These are phyloP conservation scores for Exophiala phaeomuriformis DNA, from an alignment of 2,329 filamentous ascomycete genomes.

Conservation along the genomic window DNA sequence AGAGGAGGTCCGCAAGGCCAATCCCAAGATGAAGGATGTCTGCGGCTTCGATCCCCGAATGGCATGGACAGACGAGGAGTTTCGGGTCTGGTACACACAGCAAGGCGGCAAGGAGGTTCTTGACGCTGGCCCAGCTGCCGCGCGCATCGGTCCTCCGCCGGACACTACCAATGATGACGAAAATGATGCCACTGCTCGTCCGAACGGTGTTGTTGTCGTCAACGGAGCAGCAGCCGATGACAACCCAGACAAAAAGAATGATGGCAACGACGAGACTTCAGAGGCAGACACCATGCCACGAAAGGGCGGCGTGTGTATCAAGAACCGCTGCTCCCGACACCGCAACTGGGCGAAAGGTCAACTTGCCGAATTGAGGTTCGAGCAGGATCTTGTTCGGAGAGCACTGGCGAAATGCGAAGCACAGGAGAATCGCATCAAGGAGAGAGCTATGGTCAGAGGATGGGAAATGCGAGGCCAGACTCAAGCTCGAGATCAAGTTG, in stretches of 20 bases:
- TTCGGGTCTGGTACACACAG: conserved; percentile 40
- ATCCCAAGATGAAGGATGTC: conserved; percentile 43
- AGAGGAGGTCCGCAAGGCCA: conserved; percentile 39
- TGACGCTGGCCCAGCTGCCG: conserved; percentile 14
- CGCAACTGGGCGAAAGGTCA: conserved; percentile 43
- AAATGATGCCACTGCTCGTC: conserved; percentile 33
- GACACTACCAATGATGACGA: conserved; percentile 7
- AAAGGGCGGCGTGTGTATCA: conserved; percentile 40
- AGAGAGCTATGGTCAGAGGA: conserved; percentile 20
- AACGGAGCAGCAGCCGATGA: conserved; percentile 26
- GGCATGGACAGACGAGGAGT: conserved; percentile 44
- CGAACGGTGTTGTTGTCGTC: conserved; percentile 22
- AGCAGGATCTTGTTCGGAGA: conserved; percentile 24
- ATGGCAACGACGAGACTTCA: neutral
- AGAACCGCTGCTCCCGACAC: conserved; percentile 44
- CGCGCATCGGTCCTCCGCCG: conserved; percentile 29
- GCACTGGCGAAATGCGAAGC: conserved; percentile 13
- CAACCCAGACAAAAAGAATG: conserved; percentile 29
- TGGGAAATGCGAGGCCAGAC: conserved; percentile 18
- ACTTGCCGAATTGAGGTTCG: conserved; percentile 27
- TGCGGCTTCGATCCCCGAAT: conserved; percentile 44
- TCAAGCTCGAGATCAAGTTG: neutral
- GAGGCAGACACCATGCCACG: conserved; percentile 31
- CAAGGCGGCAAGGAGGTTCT: conserved; percentile 33
- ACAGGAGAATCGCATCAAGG: conserved; percentile 19